Evolutionary conservation across 192 early-diverging fungal genomes (phyloP), one percentile per base, ranked within the genome.

Genomic region (Coemansia sp.): DNA sequence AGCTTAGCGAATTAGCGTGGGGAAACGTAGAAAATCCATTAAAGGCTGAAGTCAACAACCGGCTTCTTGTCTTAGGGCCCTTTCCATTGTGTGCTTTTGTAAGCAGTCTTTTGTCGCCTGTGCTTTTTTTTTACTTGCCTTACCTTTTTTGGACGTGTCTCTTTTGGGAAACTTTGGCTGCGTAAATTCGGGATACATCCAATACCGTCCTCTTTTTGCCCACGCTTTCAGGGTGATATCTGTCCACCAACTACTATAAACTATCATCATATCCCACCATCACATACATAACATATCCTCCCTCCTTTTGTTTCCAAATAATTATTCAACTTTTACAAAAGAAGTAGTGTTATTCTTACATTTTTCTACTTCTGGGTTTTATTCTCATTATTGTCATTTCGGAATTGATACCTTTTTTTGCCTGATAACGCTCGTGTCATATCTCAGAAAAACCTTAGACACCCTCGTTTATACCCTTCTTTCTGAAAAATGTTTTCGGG

Each of bases 351-450:
- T 29, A 50, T 17, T 60, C 4, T 39, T 57, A 27, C 51, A 31
- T 54, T 14, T 39, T 31, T 29, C 21, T 17, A 23, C 24, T 39
- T 53, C 32, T 10, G 39, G 36, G 27, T 24, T 60, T 51, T 54
- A 24, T 55, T 31, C 19, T 70, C 21, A 55, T 31, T 46, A n/a
- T 51, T 51, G 56, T 51, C 56, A 63, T 21, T 70, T 63, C 27
- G 24, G 31, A 46, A 57, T 59, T 32, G 53, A 29, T 24, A 39
- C 32, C 32, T 54, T 25, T 50, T 64, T 31, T 22, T 19, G 9
- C 6, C 52, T 61, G 14, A 20, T 2, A 4, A 20, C 36, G 24
- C 36, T 61, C 19, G 33, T 27, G 29, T 33, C 54, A 65, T 23
- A 32, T 65, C 33, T 53, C 23, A n/a, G 36, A 24, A 24, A 30